Conservation (phyloP, 2,329 filamentous ascomycete genomes). For the Xylariaceae sp. region DNA sequence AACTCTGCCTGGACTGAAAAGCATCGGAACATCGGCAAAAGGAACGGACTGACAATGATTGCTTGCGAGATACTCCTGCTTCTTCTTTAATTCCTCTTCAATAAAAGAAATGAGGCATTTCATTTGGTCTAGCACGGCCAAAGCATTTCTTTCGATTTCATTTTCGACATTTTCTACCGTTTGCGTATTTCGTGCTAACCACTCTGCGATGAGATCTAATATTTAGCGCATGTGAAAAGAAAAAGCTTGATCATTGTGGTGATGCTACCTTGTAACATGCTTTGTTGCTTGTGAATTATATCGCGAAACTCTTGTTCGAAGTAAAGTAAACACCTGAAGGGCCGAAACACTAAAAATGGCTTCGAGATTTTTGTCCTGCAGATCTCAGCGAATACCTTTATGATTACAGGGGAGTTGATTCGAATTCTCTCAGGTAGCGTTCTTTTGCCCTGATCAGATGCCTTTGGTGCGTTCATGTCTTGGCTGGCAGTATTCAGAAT, state of each 20-base stretch:
- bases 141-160: background rate
- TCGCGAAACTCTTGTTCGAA: slow-evolving; percentile 7
- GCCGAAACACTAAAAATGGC: slow-evolving; percentile 10
- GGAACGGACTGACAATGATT: background rate
- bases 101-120: slow-evolving; percentile 8
- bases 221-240: background rate
- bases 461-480: too few species aligned
- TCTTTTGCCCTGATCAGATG: background rate
- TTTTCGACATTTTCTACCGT: background rate
- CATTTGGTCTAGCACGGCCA: background rate
- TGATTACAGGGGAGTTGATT: background rate
- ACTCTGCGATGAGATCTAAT: background rate
- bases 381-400: background rate
- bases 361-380: background rate
- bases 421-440: slow-evolving; percentile 11
- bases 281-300: background rate
- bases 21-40: slow-evolving; percentile 8
- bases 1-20: slow-evolving; percentile 1
- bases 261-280: background rate
- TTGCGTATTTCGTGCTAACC: background rate
- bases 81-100: background rate
- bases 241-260: background rate
- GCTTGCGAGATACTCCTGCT: background rate
- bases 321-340: slow-evolving; percentile 10
- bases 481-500: background rate